Percentiles rank a stretch among this genome's conserved stretches.
These are phyloP conservation scores for Microcera coccophila DNA, from an alignment of 2,329 filamentous ascomycete species.

Conservation along the genomic window DNA sequence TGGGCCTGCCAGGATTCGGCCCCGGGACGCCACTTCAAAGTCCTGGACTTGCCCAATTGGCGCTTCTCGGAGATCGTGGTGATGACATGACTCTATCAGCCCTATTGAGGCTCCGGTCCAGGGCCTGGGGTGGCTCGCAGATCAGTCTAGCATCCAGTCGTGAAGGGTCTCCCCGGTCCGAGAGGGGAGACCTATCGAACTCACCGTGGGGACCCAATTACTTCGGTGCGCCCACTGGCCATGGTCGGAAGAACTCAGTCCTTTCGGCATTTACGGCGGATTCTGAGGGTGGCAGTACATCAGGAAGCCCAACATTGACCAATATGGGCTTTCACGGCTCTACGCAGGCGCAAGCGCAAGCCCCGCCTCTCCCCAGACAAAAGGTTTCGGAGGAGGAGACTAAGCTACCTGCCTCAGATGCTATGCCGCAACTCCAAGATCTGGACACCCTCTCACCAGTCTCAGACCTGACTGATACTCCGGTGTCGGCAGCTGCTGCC, in stretches of 20 bases:
- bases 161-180: conserved; percentile 49
- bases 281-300: conserved; percentile 44
- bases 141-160: conserved; percentile 60
- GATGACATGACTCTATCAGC: conserved; percentile 70
- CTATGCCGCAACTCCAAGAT: conserved; percentile 8
- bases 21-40: conserved; percentile 56
- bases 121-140: conserved; percentile 78
- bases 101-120: conserved; percentile 67
- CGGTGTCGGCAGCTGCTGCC: conserved; percentile 15
- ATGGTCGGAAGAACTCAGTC: conserved; percentile 47
- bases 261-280: conserved; percentile 48
- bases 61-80: conserved; percentile 54
- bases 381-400: conserved; percentile 11
- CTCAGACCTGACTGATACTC: conserved; percentile 14
- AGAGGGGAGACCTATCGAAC: conserved; percentile 45
- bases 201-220: conserved; percentile 37
- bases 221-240: conserved; percentile 25
- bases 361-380: conserved; percentile 24
- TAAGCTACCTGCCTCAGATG: conserved; percentile 9
- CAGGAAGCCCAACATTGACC: conserved; percentile 50
- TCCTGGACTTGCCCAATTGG: conserved; percentile 73
- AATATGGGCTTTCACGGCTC: conserved; percentile 31
- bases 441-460: conserved; percentile 18
- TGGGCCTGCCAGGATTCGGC: conserved; percentile 42
- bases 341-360: conserved; percentile 8